These are phyloP conservation scores for Phlebiopsis flavidoalba DNA, from an alignment of 768 basidiomycete species.

Conservation along the genomic window DNA sequence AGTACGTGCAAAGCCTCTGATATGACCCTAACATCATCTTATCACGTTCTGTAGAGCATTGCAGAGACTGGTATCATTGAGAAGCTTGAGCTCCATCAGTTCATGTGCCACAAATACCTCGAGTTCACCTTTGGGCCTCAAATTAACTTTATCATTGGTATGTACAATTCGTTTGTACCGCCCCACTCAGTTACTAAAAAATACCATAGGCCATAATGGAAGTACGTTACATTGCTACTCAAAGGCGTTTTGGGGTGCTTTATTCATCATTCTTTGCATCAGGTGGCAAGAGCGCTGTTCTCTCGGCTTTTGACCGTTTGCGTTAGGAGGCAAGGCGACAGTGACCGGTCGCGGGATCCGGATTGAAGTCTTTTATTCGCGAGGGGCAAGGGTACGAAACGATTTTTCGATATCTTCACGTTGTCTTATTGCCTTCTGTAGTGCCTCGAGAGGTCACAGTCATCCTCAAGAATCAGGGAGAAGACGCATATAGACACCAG, in stretches of 20 bases:
- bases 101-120: slow-evolving; percentile 92
- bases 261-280: neutral
- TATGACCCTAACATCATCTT: too few species aligned
- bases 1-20: slow-evolving; percentile 26
- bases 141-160: slow-evolving; percentile 96
- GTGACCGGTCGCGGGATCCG: slow-evolving; percentile 85
- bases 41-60: slow-evolving; percentile 43
- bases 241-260: neutral
- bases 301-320: slow-evolving; percentile 91
- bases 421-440: slow-evolving; percentile 22
- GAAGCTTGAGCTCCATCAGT: slow-evolving; percentile 80
- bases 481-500: slow-evolving; percentile 80
- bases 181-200: neutral
- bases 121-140: slow-evolving; percentile 85
- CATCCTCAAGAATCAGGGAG: slow-evolving; percentile 82
- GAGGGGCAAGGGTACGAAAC: slow-evolving; percentile 72
- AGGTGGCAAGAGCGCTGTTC: slow-evolving; percentile 95
- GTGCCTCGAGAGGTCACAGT: slow-evolving; percentile 74
- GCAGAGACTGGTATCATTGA: slow-evolving; percentile 90
- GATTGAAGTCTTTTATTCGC: slow-evolving; percentile 80
- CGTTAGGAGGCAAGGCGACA: slow-evolving; percentile 89
- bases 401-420: neutral
- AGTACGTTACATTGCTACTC: slow-evolving; percentile 46
- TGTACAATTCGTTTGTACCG: slow-evolving; percentile 12
- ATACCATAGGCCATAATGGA: slow-evolving; percentile 77